These are phyloP conservation scores for Fusarium tanahbumbuense DNA, from an alignment of 2,329 filamentous ascomycete species.

Conservation along the genomic window DNA sequence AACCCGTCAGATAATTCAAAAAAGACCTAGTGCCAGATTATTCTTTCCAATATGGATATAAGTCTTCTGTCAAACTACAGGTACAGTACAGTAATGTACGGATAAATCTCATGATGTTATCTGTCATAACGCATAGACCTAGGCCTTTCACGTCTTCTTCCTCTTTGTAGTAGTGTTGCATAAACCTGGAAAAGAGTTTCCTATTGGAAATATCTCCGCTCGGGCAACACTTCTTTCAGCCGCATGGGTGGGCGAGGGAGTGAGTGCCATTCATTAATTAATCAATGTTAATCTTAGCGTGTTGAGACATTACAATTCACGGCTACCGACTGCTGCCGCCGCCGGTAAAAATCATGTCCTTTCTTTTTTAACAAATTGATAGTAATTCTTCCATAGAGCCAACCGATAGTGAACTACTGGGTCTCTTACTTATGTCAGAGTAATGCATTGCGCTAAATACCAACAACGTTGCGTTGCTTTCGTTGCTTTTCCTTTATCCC, in stretches of 20 bases:
- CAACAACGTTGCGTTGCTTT: background rate
- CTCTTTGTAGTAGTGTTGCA: slow-evolving; percentile 4
- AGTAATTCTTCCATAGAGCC: slow-evolving; percentile 3
- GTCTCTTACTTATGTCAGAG: slow-evolving; percentile 8
- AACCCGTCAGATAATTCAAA: slow-evolving; percentile 1
- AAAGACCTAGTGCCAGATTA: background rate
- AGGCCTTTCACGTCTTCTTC: background rate
- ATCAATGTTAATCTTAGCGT: slow-evolving; percentile 10
- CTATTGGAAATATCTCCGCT: slow-evolving; percentile 36
- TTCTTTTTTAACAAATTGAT: slow-evolving; percentile 27
- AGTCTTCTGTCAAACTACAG: background rate
- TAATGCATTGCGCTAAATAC: slow-evolving; percentile 5
- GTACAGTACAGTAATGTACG: background rate
- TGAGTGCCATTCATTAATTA: background rate
- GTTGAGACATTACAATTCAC: slow-evolving; percentile 2
- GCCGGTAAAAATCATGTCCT: slow-evolving; percentile 23
- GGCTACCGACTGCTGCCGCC: background rate
- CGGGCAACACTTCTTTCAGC: slow-evolving; percentile 26
- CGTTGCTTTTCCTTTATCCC: slow-evolving; percentile 32
- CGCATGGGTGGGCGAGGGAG: slow-evolving; percentile 7
- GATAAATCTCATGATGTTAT: slow-evolving; percentile 14
- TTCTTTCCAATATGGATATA: background rate
- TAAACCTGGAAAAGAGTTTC: slow-evolving; percentile 18
- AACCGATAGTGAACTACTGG: slow-evolving; percentile 14
- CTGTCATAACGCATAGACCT: slow-evolving; percentile 1